Percentiles rank a stretch among this genome's conserved stretches.
These are phyloP conservation scores for Penicillium sp. DNA, from an alignment of 2,329 filamentous ascomycete genomes.

Conservation along the genomic window DNA sequence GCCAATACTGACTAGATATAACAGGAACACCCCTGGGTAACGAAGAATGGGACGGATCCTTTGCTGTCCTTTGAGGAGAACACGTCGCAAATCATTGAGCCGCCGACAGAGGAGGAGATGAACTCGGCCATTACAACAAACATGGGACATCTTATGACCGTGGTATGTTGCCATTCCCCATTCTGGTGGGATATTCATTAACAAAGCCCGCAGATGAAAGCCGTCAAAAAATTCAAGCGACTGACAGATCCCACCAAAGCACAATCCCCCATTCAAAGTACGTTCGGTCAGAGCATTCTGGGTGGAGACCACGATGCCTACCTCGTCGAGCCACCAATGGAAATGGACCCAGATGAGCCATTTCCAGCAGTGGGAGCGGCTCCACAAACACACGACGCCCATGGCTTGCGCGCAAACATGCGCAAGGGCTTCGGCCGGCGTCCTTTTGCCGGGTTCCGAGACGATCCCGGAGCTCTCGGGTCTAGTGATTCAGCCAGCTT, in stretches of 20 bases:
- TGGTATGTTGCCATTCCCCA: slow-evolving; percentile 53
- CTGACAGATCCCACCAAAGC: slow-evolving; percentile 61
- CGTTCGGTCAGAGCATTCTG: slow-evolving; percentile 50
- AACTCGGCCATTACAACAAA: slow-evolving; percentile 87
- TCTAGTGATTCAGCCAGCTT: slow-evolving; percentile 17
- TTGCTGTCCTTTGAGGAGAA: slow-evolving; percentile 83
- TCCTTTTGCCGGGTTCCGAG: slow-evolving; percentile 48
- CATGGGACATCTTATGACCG: slow-evolving; percentile 80
- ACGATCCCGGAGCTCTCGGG: slow-evolving; percentile 10
- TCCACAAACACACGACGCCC: slow-evolving; percentile 18
- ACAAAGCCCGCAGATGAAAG: slow-evolving; percentile 67
- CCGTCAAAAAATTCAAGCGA: slow-evolving; percentile 82
- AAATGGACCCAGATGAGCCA: slow-evolving; percentile 47
- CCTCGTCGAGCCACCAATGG: slow-evolving; percentile 58
- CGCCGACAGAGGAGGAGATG: slow-evolving; percentile 86
- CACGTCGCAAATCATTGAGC: slow-evolving; percentile 73
- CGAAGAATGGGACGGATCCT: slow-evolving; percentile 71
- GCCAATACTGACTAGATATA: slow-evolving; percentile 11
- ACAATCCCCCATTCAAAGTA: slow-evolving; percentile 49
- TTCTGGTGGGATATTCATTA: not conserved
- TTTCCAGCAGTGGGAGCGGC: slow-evolving; percentile 26
- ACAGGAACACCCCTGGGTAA: slow-evolving; percentile 92
- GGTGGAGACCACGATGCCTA: slow-evolving; percentile 54
- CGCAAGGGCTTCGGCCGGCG: slow-evolving; percentile 51
- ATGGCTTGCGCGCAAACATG: slow-evolving; percentile 50